These are phyloP conservation scores for Cubamyces sp. DNA, from an alignment of 768 basidiomycete species.

Conservation along the genomic window DNA sequence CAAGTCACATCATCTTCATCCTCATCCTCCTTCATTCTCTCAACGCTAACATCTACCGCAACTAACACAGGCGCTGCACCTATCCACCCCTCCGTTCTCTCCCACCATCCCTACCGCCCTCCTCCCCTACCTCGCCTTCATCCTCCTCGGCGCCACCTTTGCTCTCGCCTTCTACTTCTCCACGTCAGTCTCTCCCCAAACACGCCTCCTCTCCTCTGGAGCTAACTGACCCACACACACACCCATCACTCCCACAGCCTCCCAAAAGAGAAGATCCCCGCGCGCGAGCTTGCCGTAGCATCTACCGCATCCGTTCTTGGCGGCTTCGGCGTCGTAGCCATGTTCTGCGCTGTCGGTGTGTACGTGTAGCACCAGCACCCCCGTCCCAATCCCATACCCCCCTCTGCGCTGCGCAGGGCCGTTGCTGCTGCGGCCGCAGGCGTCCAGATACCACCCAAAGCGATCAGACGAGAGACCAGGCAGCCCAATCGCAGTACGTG, in stretches of 20 bases:
- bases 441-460: neutral
- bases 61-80: conserved; percentile 59
- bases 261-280: conserved; percentile 66
- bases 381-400: conserved; percentile 4
- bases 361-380: conserved; percentile 59
- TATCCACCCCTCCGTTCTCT: conserved; percentile 66
- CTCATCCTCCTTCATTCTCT: conserved; percentile 8
- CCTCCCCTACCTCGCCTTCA: conserved; percentile 75
- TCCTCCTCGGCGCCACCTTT: conserved; percentile 77
- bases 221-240: conserved; percentile 26
- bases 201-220: conserved; percentile 10
- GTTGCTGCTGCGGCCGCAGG: neutral
- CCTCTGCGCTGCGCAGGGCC: neutral
- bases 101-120: conserved; percentile 69
- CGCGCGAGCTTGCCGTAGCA: conserved; percentile 73
- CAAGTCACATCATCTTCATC: conserved; percentile 31
- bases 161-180: conserved; percentile 90
- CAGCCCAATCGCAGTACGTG: neutral
- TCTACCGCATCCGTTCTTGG: conserved; percentile 75
- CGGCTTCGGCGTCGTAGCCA: conserved; percentile 87
- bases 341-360: conserved; percentile 86
- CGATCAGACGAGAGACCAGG: neutral
- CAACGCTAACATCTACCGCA: conserved; percentile 4
- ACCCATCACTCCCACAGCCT: conserved; percentile 54
- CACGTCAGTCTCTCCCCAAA: conserved; percentile 53